Evolutionary conservation across 176 grass and related monocot genomes (phyloP).

Genomic region (Oryza rufipogon): DNA sequence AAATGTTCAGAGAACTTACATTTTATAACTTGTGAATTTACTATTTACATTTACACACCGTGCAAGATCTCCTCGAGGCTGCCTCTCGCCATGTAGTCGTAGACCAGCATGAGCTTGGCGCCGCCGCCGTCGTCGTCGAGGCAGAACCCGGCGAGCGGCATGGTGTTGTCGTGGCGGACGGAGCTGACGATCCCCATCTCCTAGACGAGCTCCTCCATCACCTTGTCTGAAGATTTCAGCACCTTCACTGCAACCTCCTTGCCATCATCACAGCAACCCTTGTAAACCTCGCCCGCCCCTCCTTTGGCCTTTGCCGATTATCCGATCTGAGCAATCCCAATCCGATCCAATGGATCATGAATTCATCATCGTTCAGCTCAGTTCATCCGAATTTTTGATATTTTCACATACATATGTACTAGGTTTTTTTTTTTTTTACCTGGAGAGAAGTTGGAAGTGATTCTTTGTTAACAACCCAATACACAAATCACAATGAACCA

Average conservation of each 20-base stretch:
- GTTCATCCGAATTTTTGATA: background rate
- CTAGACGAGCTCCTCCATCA: conserved; percentile 53
- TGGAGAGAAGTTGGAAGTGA: conserved; percentile 70
- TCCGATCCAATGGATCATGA: background rate
- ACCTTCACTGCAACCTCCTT: conserved; percentile 84
- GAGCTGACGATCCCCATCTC: conserved; percentile 76
- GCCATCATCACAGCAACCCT: conserved; percentile 33
- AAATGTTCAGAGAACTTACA: background rate
- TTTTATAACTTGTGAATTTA: too few species aligned
- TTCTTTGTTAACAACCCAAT: background rate
- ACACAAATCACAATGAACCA: too few species aligned
- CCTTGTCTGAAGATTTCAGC: conserved; percentile 58
- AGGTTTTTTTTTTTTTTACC: conserved; percentile 30
- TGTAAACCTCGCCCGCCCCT: conserved; percentile 69
- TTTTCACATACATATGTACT: background rate
- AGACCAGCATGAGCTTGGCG: conserved; percentile 64
- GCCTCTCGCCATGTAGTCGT: conserved; percentile 76
- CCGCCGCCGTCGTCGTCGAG: conserved; percentile 45
- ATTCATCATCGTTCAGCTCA: background rate
- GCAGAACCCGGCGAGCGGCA: conserved; percentile 75
- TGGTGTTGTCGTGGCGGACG: conserved; percentile 62
- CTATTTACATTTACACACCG: conserved; percentile 38
- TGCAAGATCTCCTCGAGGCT: conserved; percentile 87
- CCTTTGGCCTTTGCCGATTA: conserved; percentile 67
- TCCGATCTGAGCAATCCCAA: conserved; percentile 29